Base-by-base conservation (phyloP, 2,329 filamentous ascomycete species). In the Grosmannia huntii region DNA sequence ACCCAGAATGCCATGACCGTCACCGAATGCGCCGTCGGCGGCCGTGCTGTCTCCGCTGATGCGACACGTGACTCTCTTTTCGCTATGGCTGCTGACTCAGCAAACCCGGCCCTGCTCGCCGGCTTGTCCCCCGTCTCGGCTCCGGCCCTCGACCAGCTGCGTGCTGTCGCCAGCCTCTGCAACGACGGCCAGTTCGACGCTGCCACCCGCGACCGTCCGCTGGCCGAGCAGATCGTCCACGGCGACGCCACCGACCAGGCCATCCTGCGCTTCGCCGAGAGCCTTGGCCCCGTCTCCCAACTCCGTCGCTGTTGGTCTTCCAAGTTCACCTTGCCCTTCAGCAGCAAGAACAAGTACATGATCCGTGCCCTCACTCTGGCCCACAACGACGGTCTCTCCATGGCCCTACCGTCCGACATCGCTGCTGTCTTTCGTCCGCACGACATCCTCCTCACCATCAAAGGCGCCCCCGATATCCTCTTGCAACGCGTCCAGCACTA, bases 311-410 rank as follows among this genome's bases (percentile, higher is more conserved):
- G 77, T 62, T 90, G 85, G 85, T 78, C 78, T 56, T 83, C 80
- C 56, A 77, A 80, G 2, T 90, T 83, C 64, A 82, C 86, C 57
- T 73, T 89, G 31, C 81, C 85, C 0, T 91, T 91, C 69, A 90
- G 90, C 72, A 89, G 85, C 71, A 89, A 89, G 74, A 90, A 90
- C 71, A 91, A 91, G 69, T 90, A 84, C 67, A 90, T 90, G 82
- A 79, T 90, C 56, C 77, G 82, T 33, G 77, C 84, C 0, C 79
- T 85, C 53, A 74, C 73, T 1, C 63, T 78, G 52, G 70, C 69
- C 3, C 66, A 71, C 31, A 66, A 68, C n/a, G 68, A 72, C 44
- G 71, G 70, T 19, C 63, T 75, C 38, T 53, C 61, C 2, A 59
- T 68, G n/a, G 75, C 74, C 1, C 62, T 80, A 4, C 68, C 73